Evolutionary conservation across 371 early-diverging fungal species (phyloP).

Genomic region (Syncephalastrum contaminatum): DNA sequence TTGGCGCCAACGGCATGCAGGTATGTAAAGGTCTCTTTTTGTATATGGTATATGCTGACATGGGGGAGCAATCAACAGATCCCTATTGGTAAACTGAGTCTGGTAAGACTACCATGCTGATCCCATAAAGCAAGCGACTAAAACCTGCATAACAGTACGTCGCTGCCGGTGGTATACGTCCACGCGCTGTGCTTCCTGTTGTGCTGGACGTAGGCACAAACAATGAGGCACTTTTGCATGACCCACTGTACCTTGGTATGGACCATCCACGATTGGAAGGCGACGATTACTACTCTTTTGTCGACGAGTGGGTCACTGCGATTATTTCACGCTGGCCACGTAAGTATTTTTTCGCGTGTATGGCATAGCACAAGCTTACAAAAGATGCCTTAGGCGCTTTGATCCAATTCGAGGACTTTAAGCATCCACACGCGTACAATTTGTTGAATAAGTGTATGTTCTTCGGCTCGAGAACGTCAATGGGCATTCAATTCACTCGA

Average conservation of each 20-base stretch:
- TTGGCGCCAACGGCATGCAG: constrained; percentile 74
- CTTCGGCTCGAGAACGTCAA: neutral
- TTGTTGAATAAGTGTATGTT: constrained; percentile 56
- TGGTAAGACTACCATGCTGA: constrained; percentile 30
- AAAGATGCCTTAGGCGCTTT: constrained; percentile 30
- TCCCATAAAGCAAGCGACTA: neutral
- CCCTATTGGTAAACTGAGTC: constrained; percentile 61
- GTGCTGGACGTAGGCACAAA: constrained; percentile 69
- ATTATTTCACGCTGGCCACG: constrained; percentile 61
- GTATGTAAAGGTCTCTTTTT: constrained; percentile 1
- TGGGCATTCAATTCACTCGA: too few relatives aligned
- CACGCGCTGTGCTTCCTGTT: constrained; percentile 61
- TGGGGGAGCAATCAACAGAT: constrained; percentile 9
- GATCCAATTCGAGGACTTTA: constrained; percentile 61
- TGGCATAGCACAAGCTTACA: neutral
- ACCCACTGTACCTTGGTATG: constrained; percentile 68
- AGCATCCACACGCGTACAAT: constrained; percentile 58
- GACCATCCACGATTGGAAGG: constrained; percentile 61
- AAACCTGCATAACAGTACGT: constrained; percentile 39
- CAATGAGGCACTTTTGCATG: constrained; percentile 56
- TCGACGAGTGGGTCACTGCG: constrained; percentile 68
- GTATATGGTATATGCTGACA: neutral
- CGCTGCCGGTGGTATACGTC: constrained; percentile 67
- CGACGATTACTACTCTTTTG: constrained; percentile 61
- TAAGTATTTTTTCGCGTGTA: constrained; percentile 23